Conservation (phyloP, 2,329 filamentous ascomycete genomes). For the Trichoderma koningii region DNA sequence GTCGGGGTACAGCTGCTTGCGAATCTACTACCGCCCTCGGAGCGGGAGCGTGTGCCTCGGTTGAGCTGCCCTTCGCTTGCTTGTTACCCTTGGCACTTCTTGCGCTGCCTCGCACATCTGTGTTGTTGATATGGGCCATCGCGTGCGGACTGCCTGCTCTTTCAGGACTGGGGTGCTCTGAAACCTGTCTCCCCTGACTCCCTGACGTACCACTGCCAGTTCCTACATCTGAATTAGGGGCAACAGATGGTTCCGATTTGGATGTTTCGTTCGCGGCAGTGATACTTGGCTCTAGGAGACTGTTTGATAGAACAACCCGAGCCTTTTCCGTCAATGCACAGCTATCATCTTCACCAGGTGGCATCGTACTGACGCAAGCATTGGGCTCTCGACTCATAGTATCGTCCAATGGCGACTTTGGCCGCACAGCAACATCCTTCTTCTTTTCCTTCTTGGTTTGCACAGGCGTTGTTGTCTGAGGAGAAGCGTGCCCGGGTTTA, state of each 20-base stretch:
- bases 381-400: conserved; percentile 26
- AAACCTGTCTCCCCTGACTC: not conserved
- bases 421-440: conserved; percentile 31
- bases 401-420: conserved; percentile 39
- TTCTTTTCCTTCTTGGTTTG: not conserved
- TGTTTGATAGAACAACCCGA: conserved; percentile 29
- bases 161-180: too few relatives aligned
- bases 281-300: conserved; percentile 15
- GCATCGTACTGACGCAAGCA: conserved; percentile 3
- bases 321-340: conserved; percentile 25
- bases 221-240: not conserved
- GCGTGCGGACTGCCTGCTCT: not conserved
- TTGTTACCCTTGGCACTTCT: not conserved
- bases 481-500: not conserved
- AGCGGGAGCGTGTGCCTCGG: not conserved
- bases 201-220: not conserved
- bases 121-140: not conserved
- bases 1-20: not conserved
- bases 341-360: conserved; percentile 25
- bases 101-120: too few relatives aligned
- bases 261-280: not conserved
- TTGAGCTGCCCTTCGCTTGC: not conserved
- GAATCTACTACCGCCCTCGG: not conserved
- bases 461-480: not conserved
- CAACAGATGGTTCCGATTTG: not conserved